These are phyloP conservation scores for Blastocystis sp. DNA, from an alignment of 352 stramenopile genomes.

Conservation along the genomic window DNA sequence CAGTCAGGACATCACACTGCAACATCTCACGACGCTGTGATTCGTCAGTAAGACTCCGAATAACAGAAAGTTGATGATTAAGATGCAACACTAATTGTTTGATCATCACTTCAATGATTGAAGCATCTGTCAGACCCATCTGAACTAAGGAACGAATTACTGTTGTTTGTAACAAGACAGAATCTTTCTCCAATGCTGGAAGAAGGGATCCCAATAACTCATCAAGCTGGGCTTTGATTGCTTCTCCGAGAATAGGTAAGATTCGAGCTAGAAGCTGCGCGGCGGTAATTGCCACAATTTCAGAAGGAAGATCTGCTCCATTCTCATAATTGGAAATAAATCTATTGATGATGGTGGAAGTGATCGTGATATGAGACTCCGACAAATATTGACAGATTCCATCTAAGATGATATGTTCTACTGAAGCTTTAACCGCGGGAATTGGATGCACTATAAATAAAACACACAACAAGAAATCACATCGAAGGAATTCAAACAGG, in stretches of 20 bases:
- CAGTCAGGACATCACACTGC: not conserved
- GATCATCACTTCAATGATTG: slow-evolving; percentile 55
- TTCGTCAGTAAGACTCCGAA: not conserved
- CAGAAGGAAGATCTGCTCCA: slow-evolving; percentile 20
- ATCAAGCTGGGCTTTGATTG: slow-evolving; percentile 66
- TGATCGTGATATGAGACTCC: slow-evolving; percentile 39
- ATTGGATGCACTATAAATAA: slow-evolving; percentile 42
- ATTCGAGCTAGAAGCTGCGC: slow-evolving; percentile 40
- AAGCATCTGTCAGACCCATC: slow-evolving; percentile 1
- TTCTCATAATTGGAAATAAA: not conserved
- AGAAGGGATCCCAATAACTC: slow-evolving; percentile 51
- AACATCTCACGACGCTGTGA: not conserved
- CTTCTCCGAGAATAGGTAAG: slow-evolving; percentile 62
- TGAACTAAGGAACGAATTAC: slow-evolving; percentile 29
- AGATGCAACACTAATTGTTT: slow-evolving; percentile 53
- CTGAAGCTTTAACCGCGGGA: slow-evolving; percentile 39
- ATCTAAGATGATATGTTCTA: slow-evolving; percentile 36
- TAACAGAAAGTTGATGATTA: not conserved
- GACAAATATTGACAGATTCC: slow-evolving; percentile 52
- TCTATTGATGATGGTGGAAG: slow-evolving; percentile 35
- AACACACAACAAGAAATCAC: not conserved
- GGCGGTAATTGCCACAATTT: slow-evolving; percentile 41
- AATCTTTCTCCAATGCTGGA: not conserved
- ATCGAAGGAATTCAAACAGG: slow-evolving; percentile 29
- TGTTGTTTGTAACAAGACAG: not conserved